These are phyloP conservation scores for Phellopilus nigrolimitatus DNA, from an alignment of 1,284 basidiomycete genomes.

Conservation along the genomic window DNA sequence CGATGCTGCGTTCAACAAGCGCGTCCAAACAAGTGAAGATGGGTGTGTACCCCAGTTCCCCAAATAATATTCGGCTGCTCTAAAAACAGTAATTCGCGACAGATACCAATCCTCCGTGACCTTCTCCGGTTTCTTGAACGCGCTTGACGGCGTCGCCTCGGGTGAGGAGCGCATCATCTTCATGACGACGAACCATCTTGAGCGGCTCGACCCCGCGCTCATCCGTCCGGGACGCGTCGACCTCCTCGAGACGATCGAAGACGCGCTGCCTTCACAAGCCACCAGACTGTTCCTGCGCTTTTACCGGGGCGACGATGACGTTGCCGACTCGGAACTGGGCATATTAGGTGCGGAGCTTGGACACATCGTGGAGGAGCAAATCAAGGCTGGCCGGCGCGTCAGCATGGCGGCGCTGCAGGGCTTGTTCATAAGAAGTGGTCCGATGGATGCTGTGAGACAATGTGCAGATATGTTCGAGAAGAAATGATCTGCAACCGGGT, in stretches of 20 bases:
- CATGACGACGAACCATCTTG: conserved; percentile 97
- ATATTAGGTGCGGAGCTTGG: conserved; percentile 47
- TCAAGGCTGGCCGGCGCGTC: conserved; percentile 51
- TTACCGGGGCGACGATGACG: conserved; percentile 52
- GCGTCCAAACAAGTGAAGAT: conserved; percentile 84
- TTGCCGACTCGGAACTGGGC: conserved; percentile 38
- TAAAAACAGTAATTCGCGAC: conserved; percentile 20
- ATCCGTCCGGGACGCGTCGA: conserved; percentile 96
- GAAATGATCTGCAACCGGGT: conserved; percentile 17
- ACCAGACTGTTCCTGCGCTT: conserved; percentile 79
- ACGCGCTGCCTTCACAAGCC: conserved; percentile 84
- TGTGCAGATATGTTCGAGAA: conserved; percentile 50
- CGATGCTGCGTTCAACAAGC: conserved; percentile 95
- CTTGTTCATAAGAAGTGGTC: conserved; percentile 77
- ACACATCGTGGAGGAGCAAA: conserved; percentile 47
- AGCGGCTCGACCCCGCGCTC: conserved; percentile 82
- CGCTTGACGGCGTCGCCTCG: conserved; percentile 95
- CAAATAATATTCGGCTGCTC: background rate
- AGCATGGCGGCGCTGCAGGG: conserved; percentile 96
- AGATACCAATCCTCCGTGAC: conserved; percentile 94
- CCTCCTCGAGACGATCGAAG: conserved; percentile 79
- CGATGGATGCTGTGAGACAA: conserved; percentile 55
- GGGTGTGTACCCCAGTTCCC: conserved; percentile 50
- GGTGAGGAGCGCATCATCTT: conserved; percentile 98
- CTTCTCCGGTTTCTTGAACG: conserved; percentile 96